Evolutionary conservation across 2,329 filamentous ascomycete species (phyloP), one percentile per base, ranked within the genome.

Genomic region (Xylaria multiplex): DNA sequence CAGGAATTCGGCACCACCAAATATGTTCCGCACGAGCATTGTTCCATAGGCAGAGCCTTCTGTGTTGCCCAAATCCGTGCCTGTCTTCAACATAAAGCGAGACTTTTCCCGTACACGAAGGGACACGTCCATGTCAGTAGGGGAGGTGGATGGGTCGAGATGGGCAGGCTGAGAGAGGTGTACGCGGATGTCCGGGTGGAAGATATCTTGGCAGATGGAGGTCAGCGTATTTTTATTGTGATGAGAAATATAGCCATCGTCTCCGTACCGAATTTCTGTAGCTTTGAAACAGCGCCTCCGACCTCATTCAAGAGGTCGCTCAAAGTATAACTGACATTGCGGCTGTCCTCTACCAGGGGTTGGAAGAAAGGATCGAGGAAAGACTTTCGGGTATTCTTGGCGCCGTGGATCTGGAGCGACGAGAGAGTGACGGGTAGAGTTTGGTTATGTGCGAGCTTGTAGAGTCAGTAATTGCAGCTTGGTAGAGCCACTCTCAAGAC

Each of bases 41-140:
- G 96, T 95, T 71, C 92, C 90, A 76, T 97, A 98, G 3, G 94
- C 95, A 7, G 94, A 97, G 42, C 95, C 96, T 79, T 99, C 96
- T 24, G 93, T 90, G 76, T 96, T 97, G 69, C 96, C 96, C 52
- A 97, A 86, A 77, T 98, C 95, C 8, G 96, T 98, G 66, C 96
- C 96, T 0, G 94, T 97, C 82, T 97, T 97, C 74, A 98, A 86
- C 65, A 93, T 89, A 75, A 98, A 88, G 45, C 91, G 90, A 37
- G 92, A 91, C 71, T 92, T 90, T 80, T 99, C 95, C 67, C 86
- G 85, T 24, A 92, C 91, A 59, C 88, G 88, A 63, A 97, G 85
- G 73, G 90, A 91, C 59, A 97, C 86, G 70, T 95, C 91, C 71
- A 98, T 79, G 76, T 97, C 93, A 62, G 89, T 93, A 2, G 90